Evolutionary conservation across 2,329 filamentous ascomycete genomes (phyloP).

Genomic region (Xylariaceae sp.): DNA sequence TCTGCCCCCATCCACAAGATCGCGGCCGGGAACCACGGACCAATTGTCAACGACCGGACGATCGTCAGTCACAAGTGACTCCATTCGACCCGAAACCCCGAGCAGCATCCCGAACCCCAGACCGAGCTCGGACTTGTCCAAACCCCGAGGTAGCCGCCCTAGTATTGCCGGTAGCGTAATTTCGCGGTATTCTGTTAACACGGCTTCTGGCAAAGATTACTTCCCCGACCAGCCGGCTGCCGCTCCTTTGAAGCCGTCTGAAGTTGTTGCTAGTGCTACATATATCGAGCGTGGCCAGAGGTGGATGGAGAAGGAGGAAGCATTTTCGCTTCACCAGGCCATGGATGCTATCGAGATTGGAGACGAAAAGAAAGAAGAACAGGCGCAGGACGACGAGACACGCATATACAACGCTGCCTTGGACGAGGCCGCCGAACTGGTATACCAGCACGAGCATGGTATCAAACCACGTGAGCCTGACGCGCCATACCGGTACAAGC

Average conservation of each 20-base stretch:
- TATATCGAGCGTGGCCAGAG: slow-evolving; percentile 71
- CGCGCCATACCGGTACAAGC: slow-evolving; percentile 62
- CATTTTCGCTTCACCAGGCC: slow-evolving; percentile 63
- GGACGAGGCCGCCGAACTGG: slow-evolving; percentile 72
- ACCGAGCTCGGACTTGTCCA: slow-evolving; percentile 30
- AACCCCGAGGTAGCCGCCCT: slow-evolving; percentile 36
- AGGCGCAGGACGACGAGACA: slow-evolving; percentile 51
- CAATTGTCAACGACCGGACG: slow-evolving; percentile 26
- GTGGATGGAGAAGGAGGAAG: slow-evolving; percentile 80
- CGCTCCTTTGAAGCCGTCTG: slow-evolving; percentile 51
- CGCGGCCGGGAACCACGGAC: slow-evolving; percentile 32
- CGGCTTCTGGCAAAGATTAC: slow-evolving; percentile 48
- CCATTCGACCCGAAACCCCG: slow-evolving; percentile 34
- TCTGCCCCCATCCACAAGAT: slow-evolving; percentile 40
- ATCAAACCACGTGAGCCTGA: slow-evolving; percentile 52
- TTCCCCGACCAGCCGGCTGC: slow-evolving; percentile 41
- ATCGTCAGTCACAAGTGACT: slow-evolving; percentile 31
- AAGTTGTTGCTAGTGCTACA: slow-evolving; percentile 60
- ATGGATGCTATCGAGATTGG: slow-evolving; percentile 67
- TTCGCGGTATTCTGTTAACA: slow-evolving; percentile 48
- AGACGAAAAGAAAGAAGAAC: slow-evolving; percentile 25
- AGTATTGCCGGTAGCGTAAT: slow-evolving; percentile 46
- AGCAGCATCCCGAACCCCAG: slow-evolving; percentile 34
- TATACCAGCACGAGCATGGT: slow-evolving; percentile 69
- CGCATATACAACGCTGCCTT: slow-evolving; percentile 67